These are phyloP conservation scores for Xylaria sp. DNA, from an alignment of 2,329 filamentous ascomycete genomes.

Conservation along the genomic window DNA sequence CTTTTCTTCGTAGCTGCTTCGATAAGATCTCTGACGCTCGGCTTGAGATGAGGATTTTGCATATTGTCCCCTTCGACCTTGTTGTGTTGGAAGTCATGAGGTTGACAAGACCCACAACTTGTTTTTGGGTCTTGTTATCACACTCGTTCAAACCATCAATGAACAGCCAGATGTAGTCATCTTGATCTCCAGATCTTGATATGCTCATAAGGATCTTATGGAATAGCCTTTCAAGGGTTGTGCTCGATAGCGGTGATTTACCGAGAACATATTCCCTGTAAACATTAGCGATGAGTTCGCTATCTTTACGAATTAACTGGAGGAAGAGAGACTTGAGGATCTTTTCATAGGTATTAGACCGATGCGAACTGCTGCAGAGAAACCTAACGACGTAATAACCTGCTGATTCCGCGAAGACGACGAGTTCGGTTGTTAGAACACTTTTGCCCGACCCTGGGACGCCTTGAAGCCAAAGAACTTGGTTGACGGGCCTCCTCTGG, in stretches of 20 bases:
- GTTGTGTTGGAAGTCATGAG: not conserved
- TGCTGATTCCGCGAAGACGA: not conserved
- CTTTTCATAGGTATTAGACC: slow-evolving; percentile 11
- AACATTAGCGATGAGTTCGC: slow-evolving; percentile 12
- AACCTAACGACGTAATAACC: not conserved
- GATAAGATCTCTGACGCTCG: not conserved
- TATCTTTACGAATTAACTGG: slow-evolving; percentile 15
- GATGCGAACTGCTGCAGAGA: slow-evolving; percentile 2
- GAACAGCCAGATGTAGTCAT: slow-evolving; percentile 9
- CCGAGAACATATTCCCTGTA: slow-evolving; percentile 4
- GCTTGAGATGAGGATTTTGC: slow-evolving; percentile 14
- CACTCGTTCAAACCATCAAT: slow-evolving; percentile 22
- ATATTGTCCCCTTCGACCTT: not conserved
- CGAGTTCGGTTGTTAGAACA: slow-evolving; percentile 1
- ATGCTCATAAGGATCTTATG: slow-evolving; percentile 2
- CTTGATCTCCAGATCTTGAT: not conserved
- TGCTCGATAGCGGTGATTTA: not conserved
- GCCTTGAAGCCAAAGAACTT: slow-evolving; percentile 12
- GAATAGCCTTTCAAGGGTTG: slow-evolving; percentile 8
- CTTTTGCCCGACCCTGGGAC: slow-evolving; percentile 15
- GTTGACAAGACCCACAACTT: not conserved
- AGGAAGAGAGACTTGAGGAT: slow-evolving; percentile 8
- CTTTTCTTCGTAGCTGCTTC: not conserved
- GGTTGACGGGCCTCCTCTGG: not conserved
- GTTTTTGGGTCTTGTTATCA: not conserved